Evolutionary conservation across 164 flowering plant genomes (phyloP), one percentile per base, ranked within the genome.

Genomic region (Pachysandra terminalis): DNA sequence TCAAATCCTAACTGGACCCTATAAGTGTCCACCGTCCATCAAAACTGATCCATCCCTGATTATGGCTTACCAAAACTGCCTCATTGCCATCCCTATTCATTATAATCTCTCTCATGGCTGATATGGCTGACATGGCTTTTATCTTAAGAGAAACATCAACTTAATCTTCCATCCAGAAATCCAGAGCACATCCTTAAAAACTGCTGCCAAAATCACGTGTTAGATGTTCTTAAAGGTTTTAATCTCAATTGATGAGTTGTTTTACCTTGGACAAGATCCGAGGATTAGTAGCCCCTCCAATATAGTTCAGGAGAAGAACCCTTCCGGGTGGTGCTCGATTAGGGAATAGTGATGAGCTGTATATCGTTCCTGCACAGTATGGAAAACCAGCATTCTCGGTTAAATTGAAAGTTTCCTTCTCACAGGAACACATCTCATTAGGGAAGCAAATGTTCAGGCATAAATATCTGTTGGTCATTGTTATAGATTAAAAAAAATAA

Each of bases 291-390:
- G 97, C 97, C 23, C 98, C 98, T 62, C 98, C 98, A 71, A 92
- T 95, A 79, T 83, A 90, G 81, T 90, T 95, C 75, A 92, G 72
- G 63, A 92, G 96, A 71, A 95, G 78, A 69, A 87, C 79, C 75
- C 93, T 87, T 61, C 96, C 98, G 45, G 85, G 73, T 58, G 98
- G 98, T 26, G 97, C 97, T 66, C 97, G 88, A 73, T 90, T 85
- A 23, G 98, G 97, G 73, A 95, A 95, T 59, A 95, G 96, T 10
- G 94, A 85, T 68, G 97, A 92, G 81, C 98, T 90, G 82, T 95
- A 92, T 77, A 91, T 85, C 41, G 98, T 95, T 77, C 97, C 98
- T 95, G 83, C 66, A 68, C 21, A 49, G 26, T 27, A n/a, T 27
- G 37, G 16, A 19, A 19, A 24, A 17, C 55, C 58, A 67, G 45